Percentiles rank a stretch among this genome's conserved stretches.
Conservation (phyloP, 768 basidiomycete genomes). For the Mycena maculata region DNA sequence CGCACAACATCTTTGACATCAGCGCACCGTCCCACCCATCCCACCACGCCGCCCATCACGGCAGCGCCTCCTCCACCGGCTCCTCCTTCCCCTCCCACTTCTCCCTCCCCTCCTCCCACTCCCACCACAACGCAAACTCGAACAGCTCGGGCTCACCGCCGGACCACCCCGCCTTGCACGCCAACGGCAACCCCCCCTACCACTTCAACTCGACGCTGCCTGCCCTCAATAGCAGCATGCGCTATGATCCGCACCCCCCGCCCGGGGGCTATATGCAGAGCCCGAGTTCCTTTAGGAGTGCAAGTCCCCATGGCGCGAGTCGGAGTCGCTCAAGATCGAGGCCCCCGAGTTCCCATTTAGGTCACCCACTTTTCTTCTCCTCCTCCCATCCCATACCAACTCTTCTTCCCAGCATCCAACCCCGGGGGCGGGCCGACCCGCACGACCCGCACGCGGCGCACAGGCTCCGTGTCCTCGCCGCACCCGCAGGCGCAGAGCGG, state of each 20-base stretch:
- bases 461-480: no score
- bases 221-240: constrained; percentile 63
- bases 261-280: constrained; percentile 30
- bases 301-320: constrained; percentile 40
- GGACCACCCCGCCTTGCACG: constrained; percentile 19
- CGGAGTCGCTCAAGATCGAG: no score
- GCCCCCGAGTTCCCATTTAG: constrained; percentile 24
- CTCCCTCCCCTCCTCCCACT: constrained; percentile 30
- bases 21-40: constrained; percentile 55
- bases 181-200: constrained; percentile 40
- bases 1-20: constrained; percentile 55
- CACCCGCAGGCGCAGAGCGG: no score
- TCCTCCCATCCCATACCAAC: constrained; percentile 39
- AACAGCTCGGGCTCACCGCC: neutral
- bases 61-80: constrained; percentile 43
- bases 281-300: constrained; percentile 45
- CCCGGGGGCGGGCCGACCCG: constrained; percentile 25
- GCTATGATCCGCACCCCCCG: constrained; percentile 61
- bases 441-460: neutral
- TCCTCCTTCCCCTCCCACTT: constrained; percentile 45
- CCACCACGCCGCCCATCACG: constrained; percentile 37
- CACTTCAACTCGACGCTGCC: constrained; percentile 65
- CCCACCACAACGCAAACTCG: constrained; percentile 21
- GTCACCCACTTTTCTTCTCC: constrained; percentile 17
- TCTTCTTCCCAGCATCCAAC: constrained; percentile 41